phyloP scores from a whole-genome alignment of 768 basidiomycete species.

The Termitomyces sp. region DNA sequence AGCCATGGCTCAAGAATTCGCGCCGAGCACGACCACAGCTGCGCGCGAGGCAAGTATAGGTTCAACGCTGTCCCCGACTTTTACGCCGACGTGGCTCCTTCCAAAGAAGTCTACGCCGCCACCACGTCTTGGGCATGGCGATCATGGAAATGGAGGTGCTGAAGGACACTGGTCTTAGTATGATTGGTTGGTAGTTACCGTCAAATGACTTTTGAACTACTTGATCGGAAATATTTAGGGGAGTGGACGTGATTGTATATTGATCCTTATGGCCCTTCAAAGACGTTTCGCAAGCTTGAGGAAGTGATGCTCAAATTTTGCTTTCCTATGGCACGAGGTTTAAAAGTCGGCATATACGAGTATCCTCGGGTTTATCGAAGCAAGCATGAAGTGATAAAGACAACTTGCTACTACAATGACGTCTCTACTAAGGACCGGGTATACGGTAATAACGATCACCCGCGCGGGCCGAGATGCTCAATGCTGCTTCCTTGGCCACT shows the following conservation, averaged over 20 bases:
- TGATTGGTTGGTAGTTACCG: neutral
- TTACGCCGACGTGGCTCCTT: constrained; percentile 40
- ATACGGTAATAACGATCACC: neutral
- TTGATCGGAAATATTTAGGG: neutral
- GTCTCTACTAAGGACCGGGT: neutral
- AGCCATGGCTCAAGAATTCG: neutral
- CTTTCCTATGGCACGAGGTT: neutral
- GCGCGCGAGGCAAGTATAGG: neutral
- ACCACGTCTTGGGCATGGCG: constrained; percentile 7
- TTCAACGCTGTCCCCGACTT: neutral
- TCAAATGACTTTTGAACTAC: neutral
- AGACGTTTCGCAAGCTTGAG: neutral
- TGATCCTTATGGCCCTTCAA: neutral
- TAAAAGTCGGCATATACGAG: neutral
- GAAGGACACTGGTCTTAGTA: neutral
- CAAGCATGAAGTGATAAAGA: neutral
- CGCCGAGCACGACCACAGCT: neutral
- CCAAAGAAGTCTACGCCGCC: constrained; percentile 30
- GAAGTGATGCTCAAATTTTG: neutral
- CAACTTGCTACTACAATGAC: too few species aligned
- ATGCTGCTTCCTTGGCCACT: neutral
- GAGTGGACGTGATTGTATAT: neutral
- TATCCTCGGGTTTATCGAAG: neutral
- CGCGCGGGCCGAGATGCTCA: neutral
- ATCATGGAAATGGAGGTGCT: neutral